phyloP scores from a whole-genome alignment of 345 rosid species.

The Gossypium stocksii region DNA sequence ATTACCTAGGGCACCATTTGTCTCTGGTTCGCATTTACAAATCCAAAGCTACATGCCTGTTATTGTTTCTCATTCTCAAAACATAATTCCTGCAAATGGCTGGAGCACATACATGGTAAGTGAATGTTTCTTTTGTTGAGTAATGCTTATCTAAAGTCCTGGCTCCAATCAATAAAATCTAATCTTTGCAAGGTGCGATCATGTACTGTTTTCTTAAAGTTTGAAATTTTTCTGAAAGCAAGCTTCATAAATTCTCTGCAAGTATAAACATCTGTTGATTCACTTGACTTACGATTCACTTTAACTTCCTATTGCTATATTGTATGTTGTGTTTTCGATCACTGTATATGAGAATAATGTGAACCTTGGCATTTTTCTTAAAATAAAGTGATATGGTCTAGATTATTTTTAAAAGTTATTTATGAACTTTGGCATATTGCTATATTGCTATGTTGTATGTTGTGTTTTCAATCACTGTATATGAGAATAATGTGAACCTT shows the following conservation, averaged over 20 bases:
- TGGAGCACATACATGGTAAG: slow-evolving; percentile 72
- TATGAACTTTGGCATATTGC: not conserved
- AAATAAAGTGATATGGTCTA: not conserved
- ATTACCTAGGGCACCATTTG: slow-evolving; percentile 45
- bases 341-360: too few relatives aligned
- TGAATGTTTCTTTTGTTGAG: not conserved
- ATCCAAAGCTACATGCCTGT: slow-evolving; percentile 52
- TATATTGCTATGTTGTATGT: too few relatives aligned
- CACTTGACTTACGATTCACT: too few relatives aligned
- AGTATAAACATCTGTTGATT: too few relatives aligned
- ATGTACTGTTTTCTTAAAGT: not conserved
- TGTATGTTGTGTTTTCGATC: too few relatives aligned
- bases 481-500: too few relatives aligned
- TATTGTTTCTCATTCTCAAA: slow-evolving; percentile 25
- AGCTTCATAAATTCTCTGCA: too few relatives aligned
- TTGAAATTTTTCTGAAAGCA: not conserved
- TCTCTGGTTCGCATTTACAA: slow-evolving; percentile 41
- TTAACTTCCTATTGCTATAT: too few relatives aligned
- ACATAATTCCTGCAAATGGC: slow-evolving; percentile 37
- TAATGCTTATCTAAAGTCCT: not conserved
- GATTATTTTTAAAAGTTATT: not conserved
- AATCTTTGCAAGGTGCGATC: not conserved
- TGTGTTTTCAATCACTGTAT: too few relatives aligned
- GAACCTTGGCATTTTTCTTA: too few relatives aligned
- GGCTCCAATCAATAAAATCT: not conserved